phyloP scores from a whole-genome alignment of 2,329 filamentous ascomycete genomes.

The Cryphonectria radicalis region DNA sequence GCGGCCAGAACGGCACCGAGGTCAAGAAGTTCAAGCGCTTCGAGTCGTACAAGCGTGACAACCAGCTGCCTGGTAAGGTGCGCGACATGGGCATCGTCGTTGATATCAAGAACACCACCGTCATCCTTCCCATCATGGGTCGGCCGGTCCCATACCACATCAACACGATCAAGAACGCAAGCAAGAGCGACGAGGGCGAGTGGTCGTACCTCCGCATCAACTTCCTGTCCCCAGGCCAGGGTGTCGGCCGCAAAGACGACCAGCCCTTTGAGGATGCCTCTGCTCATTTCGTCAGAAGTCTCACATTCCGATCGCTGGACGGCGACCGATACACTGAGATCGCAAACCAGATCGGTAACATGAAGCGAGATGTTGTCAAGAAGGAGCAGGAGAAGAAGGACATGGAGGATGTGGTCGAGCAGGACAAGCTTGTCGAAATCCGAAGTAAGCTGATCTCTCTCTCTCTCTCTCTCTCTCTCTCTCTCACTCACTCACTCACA shows the following conservation, averaged over 20 bases:
- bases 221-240: constrained; percentile 94
- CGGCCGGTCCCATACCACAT: constrained; percentile 98
- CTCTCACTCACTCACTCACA: neutral
- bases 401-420: constrained; percentile 98
- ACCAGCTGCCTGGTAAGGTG: constrained; percentile 82
- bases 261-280: constrained; percentile 96
- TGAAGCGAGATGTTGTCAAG: constrained; percentile 90
- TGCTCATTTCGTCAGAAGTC: constrained; percentile 91
- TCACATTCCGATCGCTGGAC: constrained; percentile 93
- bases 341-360: constrained; percentile 88
- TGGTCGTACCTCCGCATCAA: constrained; percentile 96
- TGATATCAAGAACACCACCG: constrained; percentile 85
- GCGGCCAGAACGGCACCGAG: constrained; percentile 83
- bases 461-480: neutral
- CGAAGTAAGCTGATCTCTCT: constrained; percentile 66
- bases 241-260: constrained; percentile 95
- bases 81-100: constrained; percentile 89
- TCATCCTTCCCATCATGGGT: constrained; percentile 96
- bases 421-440: constrained; percentile 95
- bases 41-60: constrained; percentile 98
- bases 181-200: constrained; percentile 94
- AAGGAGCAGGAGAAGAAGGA: constrained; percentile 99
- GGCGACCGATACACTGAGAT: constrained; percentile 89
- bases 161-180: constrained; percentile 96
- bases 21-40: constrained; percentile 99